A percentile compares a stretch with the other conserved stretches of the same genome.
These are phyloP conservation scores for Handroanthus guayacan DNA, from an alignment of 257 asterid genomes.

Conservation along the genomic window DNA sequence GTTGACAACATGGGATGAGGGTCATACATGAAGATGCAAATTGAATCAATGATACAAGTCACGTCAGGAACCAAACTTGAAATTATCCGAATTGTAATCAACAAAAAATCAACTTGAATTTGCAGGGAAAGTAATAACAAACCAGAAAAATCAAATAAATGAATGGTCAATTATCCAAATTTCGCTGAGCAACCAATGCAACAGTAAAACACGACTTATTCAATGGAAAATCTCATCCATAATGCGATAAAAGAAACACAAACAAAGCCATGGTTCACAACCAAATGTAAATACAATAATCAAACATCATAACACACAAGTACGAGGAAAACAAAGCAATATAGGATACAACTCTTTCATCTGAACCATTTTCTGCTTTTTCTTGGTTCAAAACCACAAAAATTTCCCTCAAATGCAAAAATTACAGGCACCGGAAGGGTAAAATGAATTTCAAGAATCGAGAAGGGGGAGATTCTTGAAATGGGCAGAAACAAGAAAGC, in stretches of 20 bases:
- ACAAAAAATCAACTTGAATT: neutral
- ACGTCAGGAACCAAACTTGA: too few species aligned
- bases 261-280: neutral
- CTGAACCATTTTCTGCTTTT: constrained; percentile 63
- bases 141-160: neutral
- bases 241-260: neutral
- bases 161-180: neutral
- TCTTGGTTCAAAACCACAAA: neutral
- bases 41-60: too few species aligned
- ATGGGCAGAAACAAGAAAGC: neutral
- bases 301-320: neutral
- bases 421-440: constrained; percentile 12
- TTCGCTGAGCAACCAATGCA: neutral
- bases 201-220: neutral
- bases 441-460: constrained; percentile 2
- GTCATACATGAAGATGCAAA: too few species aligned
- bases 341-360: constrained; percentile 91
- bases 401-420: neutral
- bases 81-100: neutral
- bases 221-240: neutral
- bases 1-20: too few species aligned
- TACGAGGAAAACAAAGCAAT: neutral
- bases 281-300: neutral
- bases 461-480: constrained; percentile 18
- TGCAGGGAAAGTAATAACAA: neutral